A percentile compares a stretch with the other conserved stretches of the same genome.
Conservation (phyloP, 2,329 filamentous ascomycete genomes). For the Monosporascus sp. region DNA sequence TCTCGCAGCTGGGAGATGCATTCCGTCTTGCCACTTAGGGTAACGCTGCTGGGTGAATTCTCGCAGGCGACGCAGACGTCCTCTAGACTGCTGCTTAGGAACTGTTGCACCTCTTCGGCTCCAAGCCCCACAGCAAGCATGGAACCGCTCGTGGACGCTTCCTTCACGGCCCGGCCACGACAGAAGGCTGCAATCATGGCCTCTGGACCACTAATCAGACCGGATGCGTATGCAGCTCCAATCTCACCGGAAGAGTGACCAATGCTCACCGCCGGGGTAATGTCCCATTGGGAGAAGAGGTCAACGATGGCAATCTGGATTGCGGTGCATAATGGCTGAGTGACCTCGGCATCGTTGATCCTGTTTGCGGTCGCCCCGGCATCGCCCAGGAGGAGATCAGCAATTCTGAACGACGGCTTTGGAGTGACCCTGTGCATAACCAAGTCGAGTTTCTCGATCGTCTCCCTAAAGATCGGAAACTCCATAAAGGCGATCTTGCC, state of each 20-base stretch:
- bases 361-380: not conserved
- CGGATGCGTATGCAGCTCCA: slow-evolving; percentile 36
- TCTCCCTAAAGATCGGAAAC: slow-evolving; percentile 1
- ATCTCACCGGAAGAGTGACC: slow-evolving; percentile 38
- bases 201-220: slow-evolving; percentile 17
- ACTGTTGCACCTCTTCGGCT: slow-evolving; percentile 13
- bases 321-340: slow-evolving; percentile 37
- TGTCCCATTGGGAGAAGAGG: slow-evolving; percentile 29
- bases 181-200: slow-evolving; percentile 22
- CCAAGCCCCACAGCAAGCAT: slow-evolving; percentile 29
- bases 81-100: slow-evolving; percentile 30
- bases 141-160: slow-evolving; percentile 11
- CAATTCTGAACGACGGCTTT: slow-evolving; percentile 7
- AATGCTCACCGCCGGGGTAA: slow-evolving; percentile 28
- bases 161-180: slow-evolving; percentile 15
- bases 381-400: slow-evolving; percentile 5
- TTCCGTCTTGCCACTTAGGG: slow-evolving; percentile 42
- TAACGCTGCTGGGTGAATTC: slow-evolving; percentile 38
- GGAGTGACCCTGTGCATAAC: slow-evolving; percentile 3
- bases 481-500: not conserved
- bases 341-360: slow-evolving; percentile 16
- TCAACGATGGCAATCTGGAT: slow-evolving; percentile 38
- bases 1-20: slow-evolving; percentile 34
- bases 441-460: slow-evolving; percentile 10
- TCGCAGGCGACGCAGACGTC: slow-evolving; percentile 33